phyloP scores from a whole-genome alignment of 2,329 filamentous ascomycete species.

The Amylocarpus encephaloides region DNA sequence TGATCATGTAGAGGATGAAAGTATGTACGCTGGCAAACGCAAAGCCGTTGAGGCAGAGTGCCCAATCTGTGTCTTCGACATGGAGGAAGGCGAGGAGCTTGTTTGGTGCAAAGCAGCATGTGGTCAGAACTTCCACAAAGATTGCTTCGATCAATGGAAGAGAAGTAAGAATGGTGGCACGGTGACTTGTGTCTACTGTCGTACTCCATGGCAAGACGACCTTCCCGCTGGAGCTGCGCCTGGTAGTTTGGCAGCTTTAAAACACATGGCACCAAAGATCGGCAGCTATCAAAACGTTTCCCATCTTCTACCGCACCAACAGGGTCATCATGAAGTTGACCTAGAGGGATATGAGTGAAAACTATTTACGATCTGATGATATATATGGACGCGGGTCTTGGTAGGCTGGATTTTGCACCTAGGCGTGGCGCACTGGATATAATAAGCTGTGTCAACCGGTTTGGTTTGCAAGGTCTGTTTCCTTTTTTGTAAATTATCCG shows the following conservation, averaged over 20 bases:
- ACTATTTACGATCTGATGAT: not conserved
- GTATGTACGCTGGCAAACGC: constrained; percentile 12
- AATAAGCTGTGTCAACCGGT: no score
- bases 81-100: constrained; percentile 34
- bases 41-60: constrained; percentile 20
- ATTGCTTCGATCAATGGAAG: constrained; percentile 50
- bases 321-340: not conserved
- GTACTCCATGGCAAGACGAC: constrained; percentile 48
- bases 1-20: constrained; percentile 6
- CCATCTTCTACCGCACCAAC: constrained; percentile 12
- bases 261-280: constrained; percentile 15
- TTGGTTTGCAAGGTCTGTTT: no score
- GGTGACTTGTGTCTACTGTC: constrained; percentile 56
- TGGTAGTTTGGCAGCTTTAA: constrained; percentile 13
- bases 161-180: constrained; percentile 36
- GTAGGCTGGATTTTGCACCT: no score
- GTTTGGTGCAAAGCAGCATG: constrained; percentile 54
- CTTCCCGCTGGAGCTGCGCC: not conserved
- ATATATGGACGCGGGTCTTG: not conserved
- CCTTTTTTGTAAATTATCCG: no score
- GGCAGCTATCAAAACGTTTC: constrained; percentile 17
- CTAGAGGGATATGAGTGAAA: no score
- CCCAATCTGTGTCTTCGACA: constrained; percentile 18
- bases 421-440: no score
- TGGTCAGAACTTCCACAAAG: constrained; percentile 47